Evolutionary conservation across 2,329 filamentous ascomycete genomes (phyloP).

Genomic region (Blastomyces silverae): DNA sequence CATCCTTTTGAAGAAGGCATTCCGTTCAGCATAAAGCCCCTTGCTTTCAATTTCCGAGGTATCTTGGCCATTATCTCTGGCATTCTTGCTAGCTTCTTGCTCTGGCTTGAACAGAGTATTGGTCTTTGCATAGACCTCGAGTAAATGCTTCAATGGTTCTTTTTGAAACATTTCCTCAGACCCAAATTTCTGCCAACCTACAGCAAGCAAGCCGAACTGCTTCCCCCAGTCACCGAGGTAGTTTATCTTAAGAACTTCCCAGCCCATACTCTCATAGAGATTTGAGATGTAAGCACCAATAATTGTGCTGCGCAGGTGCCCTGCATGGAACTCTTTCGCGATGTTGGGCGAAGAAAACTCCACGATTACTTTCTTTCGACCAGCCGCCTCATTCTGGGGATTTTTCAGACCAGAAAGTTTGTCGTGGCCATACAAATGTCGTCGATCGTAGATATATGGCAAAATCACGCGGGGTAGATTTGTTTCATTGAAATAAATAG

Average conservation of each 20-base stretch:
- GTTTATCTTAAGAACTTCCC: slow-evolving; percentile 65
- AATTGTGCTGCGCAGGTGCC: slow-evolving; percentile 68
- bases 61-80: slow-evolving; percentile 40
- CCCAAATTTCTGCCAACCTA: slow-evolving; percentile 69
- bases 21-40: slow-evolving; percentile 42
- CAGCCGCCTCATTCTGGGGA: slow-evolving; percentile 51
- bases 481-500: slow-evolving; percentile 71
- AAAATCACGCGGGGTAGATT: slow-evolving; percentile 61
- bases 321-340: slow-evolving; percentile 72
- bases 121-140: slow-evolving; percentile 74
- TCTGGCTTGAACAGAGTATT: slow-evolving; percentile 57
- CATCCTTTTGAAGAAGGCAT: slow-evolving; percentile 60
- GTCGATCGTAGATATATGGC: slow-evolving; percentile 60
- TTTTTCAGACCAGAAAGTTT: slow-evolving; percentile 55
- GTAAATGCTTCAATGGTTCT: slow-evolving; percentile 76
- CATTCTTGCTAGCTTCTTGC: slow-evolving; percentile 57
- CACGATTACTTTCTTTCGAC: slow-evolving; percentile 62
- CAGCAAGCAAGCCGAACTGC: slow-evolving; percentile 55
- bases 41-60: slow-evolving; percentile 40
- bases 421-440: slow-evolving; percentile 59
- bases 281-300: slow-evolving; percentile 68
- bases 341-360: slow-evolving; percentile 85
- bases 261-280: slow-evolving; percentile 60
- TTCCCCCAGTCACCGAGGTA: slow-evolving; percentile 71
- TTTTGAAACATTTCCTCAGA: slow-evolving; percentile 61